A percentile compares a stretch with the other conserved stretches of the same genome.
Conservation (phyloP, 2,329 filamentous ascomycete genomes). For the Xylogone sp. region DNA sequence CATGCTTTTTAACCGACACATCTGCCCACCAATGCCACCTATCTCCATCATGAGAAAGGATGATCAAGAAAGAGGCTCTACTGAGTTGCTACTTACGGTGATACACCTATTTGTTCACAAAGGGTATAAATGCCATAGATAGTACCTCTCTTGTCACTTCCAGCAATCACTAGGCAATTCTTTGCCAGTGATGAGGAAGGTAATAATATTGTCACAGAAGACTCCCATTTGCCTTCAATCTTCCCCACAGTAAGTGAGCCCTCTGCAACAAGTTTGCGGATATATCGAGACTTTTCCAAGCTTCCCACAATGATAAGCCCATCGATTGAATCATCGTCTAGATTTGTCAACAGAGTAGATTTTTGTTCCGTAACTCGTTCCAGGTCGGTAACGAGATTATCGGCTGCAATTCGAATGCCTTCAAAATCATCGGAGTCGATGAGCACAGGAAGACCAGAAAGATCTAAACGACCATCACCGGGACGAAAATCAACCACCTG, state of each 20-base stretch:
- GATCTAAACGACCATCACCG: neutral
- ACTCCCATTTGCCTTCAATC: slow-evolving; percentile 64
- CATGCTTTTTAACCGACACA: slow-evolving; percentile 39
- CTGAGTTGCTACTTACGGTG: slow-evolving; percentile 34
- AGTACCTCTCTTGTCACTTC: slow-evolving; percentile 59
- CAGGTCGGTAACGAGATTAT: slow-evolving; percentile 63
- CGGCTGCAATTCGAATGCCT: slow-evolving; percentile 61
- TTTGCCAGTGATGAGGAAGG: slow-evolving; percentile 38
- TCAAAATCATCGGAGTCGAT: slow-evolving; percentile 57
- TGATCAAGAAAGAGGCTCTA: too few species aligned
- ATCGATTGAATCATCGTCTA: slow-evolving; percentile 10
- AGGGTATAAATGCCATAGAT: slow-evolving; percentile 64
- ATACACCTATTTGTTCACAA: slow-evolving; percentile 59
- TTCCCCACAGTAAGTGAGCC: slow-evolving; percentile 52
- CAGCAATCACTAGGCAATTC: slow-evolving; percentile 60
- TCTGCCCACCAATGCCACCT: slow-evolving; percentile 57
- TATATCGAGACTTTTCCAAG: slow-evolving; percentile 55
- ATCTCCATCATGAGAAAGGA: slow-evolving; percentile 43
- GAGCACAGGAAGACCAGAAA: slow-evolving; percentile 39
- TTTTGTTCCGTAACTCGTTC: slow-evolving; percentile 65
- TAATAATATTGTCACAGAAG: slow-evolving; percentile 48
- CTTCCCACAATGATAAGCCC: slow-evolving; percentile 62
- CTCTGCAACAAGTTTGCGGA: slow-evolving; percentile 51
- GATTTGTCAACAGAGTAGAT: slow-evolving; percentile 36
- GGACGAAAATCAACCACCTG: neutral